Evolutionary conservation across 192 early-diverging fungal species (phyloP).

Genomic region (Chytriomyces sp.): DNA sequence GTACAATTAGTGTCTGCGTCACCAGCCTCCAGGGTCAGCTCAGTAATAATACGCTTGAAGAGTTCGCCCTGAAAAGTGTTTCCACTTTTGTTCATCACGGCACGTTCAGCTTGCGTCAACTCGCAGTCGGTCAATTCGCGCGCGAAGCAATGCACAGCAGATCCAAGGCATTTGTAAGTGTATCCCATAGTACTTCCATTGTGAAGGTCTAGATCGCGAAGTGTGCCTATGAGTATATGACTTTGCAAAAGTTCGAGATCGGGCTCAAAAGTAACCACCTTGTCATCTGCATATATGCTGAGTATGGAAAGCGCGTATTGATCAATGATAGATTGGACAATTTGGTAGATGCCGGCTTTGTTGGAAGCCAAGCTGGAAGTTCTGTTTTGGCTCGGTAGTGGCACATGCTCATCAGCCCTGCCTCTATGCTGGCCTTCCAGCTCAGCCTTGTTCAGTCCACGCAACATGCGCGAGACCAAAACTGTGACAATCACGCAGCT

Average conservation of each 20-base stretch:
- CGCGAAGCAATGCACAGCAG: slow-evolving; percentile 41
- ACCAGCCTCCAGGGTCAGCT: slow-evolving; percentile 54
- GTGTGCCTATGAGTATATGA: not conserved
- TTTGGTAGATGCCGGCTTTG: too few species aligned
- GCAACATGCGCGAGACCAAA: slow-evolving; percentile 36
- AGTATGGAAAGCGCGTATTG: too few species aligned
- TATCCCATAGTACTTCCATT: slow-evolving; percentile 49
- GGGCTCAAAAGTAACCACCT: too few species aligned
- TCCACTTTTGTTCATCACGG: not conserved
- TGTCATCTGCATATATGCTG: too few species aligned
- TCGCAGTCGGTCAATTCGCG: slow-evolving; percentile 22
- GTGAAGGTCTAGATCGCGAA: slow-evolving; percentile 44
- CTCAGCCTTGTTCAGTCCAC: too few species aligned
- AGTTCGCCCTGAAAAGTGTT: slow-evolving; percentile 20
- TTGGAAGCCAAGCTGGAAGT: too few species aligned
- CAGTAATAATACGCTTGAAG: slow-evolving; percentile 50
- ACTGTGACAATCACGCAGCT: slow-evolving; percentile 45
- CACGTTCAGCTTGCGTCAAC: not conserved
- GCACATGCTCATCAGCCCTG: not conserved
- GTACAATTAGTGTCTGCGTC: slow-evolving; percentile 61
- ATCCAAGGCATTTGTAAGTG: slow-evolving; percentile 55
- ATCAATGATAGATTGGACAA: too few species aligned
- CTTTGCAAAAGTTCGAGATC: too few species aligned
- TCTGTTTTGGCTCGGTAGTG: too few species aligned
- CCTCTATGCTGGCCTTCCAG: not conserved